Conservation (phyloP, 192 early-diverging fungal genomes). For the Gryganskiella cystojenkinii region DNA sequence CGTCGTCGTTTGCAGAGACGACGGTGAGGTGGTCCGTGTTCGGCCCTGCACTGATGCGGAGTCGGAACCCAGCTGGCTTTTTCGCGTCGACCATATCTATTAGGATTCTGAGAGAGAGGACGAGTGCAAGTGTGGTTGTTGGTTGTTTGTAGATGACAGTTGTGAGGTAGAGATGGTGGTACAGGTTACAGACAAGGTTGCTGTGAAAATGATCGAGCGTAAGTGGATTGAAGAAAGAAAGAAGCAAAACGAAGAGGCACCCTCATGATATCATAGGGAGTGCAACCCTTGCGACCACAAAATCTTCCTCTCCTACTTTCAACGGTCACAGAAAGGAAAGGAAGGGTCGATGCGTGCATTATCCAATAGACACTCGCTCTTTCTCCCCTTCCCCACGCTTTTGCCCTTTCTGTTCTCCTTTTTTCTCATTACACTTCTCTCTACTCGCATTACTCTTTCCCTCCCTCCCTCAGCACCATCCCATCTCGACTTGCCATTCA, state of each 20-base stretch:
- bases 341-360: too few relatives aligned
- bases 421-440: background rate
- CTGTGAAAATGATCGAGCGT: background rate
- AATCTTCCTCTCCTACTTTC: background rate
- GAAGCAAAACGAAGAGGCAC: background rate
- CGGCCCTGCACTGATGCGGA: conserved; percentile 53
- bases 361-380: background rate
- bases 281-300: background rate
- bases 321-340: too few relatives aligned
- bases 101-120: background rate
- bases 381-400: background rate
- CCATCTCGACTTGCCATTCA: background rate
- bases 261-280: conserved; percentile 10
- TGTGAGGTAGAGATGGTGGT: background rate
- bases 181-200: background rate
- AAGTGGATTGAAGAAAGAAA: background rate
- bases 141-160: background rate
- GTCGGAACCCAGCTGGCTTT: conserved; percentile 28
- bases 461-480: background rate
- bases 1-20: conserved; percentile 72
- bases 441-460: background rate
- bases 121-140: too few relatives aligned
- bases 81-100: background rate
- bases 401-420: background rate
- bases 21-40: conserved; percentile 44